Evolutionary conservation across 371 early-diverging fungal genomes (phyloP).

Genomic region (Parasitella parasitica): DNA sequence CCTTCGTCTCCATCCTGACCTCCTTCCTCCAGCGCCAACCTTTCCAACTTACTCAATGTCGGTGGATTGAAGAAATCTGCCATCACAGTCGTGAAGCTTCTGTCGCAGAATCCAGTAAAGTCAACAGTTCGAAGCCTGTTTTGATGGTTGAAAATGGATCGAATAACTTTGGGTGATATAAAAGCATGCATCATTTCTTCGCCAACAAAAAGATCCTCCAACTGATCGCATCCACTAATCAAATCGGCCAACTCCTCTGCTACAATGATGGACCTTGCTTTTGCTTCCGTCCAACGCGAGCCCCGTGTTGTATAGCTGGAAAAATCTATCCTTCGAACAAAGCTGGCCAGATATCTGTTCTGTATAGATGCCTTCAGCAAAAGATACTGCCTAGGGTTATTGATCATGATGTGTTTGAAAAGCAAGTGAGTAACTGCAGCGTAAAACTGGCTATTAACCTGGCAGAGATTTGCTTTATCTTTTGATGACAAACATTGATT

Average conservation of each 20-base stretch:
- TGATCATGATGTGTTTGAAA: slow-evolving; percentile 30
- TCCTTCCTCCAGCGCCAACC: background rate
- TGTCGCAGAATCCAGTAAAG: slow-evolving; percentile 35
- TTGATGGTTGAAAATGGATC: slow-evolving; percentile 26
- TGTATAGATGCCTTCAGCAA: background rate
- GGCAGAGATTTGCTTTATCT: slow-evolving; percentile 19
- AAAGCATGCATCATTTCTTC: slow-evolving; percentile 40
- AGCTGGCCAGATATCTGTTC: background rate
- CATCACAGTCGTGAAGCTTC: slow-evolving; percentile 25
- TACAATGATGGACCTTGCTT: slow-evolving; percentile 29
- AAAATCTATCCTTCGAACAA: slow-evolving; percentile 30
- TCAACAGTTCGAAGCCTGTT: slow-evolving; percentile 25
- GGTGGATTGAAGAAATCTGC: slow-evolving; percentile 20
- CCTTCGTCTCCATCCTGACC: background rate
- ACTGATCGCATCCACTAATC: slow-evolving; percentile 23
- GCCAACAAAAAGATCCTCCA: slow-evolving; percentile 32
- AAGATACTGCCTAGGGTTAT: slow-evolving; percentile 28
- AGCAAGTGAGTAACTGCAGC: slow-evolving; percentile 15
- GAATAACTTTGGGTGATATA: slow-evolving; percentile 26
- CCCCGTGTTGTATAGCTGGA: slow-evolving; percentile 40
- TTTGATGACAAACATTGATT: slow-evolving; percentile 8
- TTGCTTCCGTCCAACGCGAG: slow-evolving; percentile 35
- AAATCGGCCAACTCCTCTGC: slow-evolving; percentile 25
- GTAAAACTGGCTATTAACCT: slow-evolving; percentile 22
- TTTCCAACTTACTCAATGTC: background rate